Evolutionary conservation across 2,329 filamentous ascomycete species (phyloP).

Genomic region (Pseudogymnoascus sp.): DNA sequence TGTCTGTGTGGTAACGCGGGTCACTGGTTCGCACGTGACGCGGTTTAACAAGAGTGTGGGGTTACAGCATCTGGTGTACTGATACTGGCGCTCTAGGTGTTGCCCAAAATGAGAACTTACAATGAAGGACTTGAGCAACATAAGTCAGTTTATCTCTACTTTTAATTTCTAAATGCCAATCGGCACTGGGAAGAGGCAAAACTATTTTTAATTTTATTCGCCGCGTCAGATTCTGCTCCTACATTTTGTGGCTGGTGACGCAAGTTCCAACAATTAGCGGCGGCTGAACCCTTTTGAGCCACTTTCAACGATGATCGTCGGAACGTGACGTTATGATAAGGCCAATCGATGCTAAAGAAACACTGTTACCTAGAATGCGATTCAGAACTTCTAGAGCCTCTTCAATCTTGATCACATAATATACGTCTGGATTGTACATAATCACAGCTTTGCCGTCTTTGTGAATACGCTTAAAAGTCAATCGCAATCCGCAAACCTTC

Average conservation of each 20-base stretch:
- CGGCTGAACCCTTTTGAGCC: constrained; percentile 9
- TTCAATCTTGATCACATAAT: neutral
- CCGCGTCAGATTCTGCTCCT: neutral
- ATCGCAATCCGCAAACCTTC: neutral
- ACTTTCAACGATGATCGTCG: constrained; percentile 2
- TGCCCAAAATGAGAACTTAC: neutral
- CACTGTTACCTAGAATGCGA: constrained; percentile 1
- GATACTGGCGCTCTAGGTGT: neutral
- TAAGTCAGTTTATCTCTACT: neutral
- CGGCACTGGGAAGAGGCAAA: neutral
- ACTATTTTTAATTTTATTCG: constrained; percentile 7
- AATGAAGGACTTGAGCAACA: neutral
- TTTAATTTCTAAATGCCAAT: neutral
- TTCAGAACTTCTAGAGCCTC: neutral
- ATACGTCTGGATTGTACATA: neutral
- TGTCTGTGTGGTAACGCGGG: neutral
- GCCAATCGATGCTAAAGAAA: neutral
- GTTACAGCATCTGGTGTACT: neutral
- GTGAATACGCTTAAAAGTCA: neutral
- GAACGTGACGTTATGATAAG: constrained; percentile 5
- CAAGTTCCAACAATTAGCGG: neutral
- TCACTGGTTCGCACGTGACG: neutral
- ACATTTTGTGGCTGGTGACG: constrained; percentile 2
- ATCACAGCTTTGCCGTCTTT: neutral
- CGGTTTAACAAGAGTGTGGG: neutral